phyloP scores from a whole-genome alignment of 192 early-diverging fungal genomes.

The Umbelopsis sp. region DNA sequence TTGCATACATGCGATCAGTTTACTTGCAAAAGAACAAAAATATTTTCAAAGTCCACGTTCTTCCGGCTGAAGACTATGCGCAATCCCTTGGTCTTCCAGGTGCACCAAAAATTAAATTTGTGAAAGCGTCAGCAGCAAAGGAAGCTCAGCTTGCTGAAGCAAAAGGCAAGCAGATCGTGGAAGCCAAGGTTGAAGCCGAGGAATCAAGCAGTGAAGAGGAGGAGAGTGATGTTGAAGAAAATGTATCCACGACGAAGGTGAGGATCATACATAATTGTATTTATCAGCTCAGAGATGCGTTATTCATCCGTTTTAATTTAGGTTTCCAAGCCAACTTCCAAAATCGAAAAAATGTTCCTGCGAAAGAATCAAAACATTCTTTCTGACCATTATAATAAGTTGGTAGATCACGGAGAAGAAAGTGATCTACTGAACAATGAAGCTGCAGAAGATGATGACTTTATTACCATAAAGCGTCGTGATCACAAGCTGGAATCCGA shows the following conservation, averaged over 20 bases:
- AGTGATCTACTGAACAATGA: slow-evolving; percentile 22
- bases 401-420: slow-evolving; percentile 69
- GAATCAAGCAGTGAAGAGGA: slow-evolving; percentile 42
- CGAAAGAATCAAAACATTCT: slow-evolving; percentile 90
- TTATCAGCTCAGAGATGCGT: background rate
- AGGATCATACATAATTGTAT: background rate
- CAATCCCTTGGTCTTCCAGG: slow-evolving; percentile 92
- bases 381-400: slow-evolving; percentile 87
- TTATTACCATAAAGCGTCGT: slow-evolving; percentile 81
- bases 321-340: slow-evolving; percentile 62
- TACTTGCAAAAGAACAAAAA: slow-evolving; percentile 90
- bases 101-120: slow-evolving; percentile 92
- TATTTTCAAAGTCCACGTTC: slow-evolving; percentile 83
- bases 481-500: slow-evolving; percentile 75
- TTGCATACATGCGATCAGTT: slow-evolving; percentile 92
- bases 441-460: slow-evolving; percentile 66
- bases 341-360: slow-evolving; percentile 91
- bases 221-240: slow-evolving; percentile 43
- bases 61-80: slow-evolving; percentile 90
- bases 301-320: background rate
- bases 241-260: slow-evolving; percentile 22
- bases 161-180: slow-evolving; percentile 35
- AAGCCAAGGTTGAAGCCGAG: slow-evolving; percentile 38
- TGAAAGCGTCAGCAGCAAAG: slow-evolving; percentile 48
- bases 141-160: slow-evolving; percentile 29